Conservation (phyloP, 805 yeast genomes). For the Candida chauliodis region DNA sequence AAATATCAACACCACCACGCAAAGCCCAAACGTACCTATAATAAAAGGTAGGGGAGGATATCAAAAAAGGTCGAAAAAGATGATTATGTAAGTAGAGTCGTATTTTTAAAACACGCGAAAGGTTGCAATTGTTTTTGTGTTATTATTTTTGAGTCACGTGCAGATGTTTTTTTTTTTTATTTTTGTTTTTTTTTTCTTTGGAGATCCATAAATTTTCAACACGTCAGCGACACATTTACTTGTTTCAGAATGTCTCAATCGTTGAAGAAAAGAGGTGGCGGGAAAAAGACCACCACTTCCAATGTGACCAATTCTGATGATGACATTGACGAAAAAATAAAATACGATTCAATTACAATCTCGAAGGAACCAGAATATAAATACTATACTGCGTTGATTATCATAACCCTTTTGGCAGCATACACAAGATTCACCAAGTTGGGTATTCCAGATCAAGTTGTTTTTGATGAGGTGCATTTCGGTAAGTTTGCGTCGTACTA, state of each 20-base stretch:
- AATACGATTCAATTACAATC: conserved; percentile 6
- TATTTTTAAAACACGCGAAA: neutral
- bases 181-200: conserved; percentile 1
- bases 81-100: conserved; percentile 14
- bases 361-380: conserved; percentile 25
- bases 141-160: neutral
- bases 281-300: conserved; percentile 16
- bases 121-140: too few relatives aligned
- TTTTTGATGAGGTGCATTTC: conserved; percentile 83
- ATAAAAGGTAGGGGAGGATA: conserved; percentile 43
- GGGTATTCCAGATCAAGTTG: conserved; percentile 69
- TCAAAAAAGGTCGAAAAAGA: conserved; percentile 39
- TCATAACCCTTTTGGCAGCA: conserved; percentile 42
- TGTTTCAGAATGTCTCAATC: conserved; percentile 22
- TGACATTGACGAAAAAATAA: conserved; percentile 5
- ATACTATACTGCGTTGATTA: conserved; percentile 31
- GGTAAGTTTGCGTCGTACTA: conserved; percentile 86
- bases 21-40: conserved; percentile 26
- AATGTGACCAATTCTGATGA: neutral
- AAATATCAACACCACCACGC: conserved; percentile 10
- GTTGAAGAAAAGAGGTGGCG: conserved; percentile 23
- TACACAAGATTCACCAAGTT: conserved; percentile 59
- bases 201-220: conserved; percentile 11
- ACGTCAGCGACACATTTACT: conserved; percentile 11
- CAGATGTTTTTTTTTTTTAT: neutral